A percentile compares a stretch with the other conserved stretches of the same genome.
Evolutionary conservation across 805 yeast genomes (phyloP).

Genomic region (Ogataea paraovalis): DNA sequence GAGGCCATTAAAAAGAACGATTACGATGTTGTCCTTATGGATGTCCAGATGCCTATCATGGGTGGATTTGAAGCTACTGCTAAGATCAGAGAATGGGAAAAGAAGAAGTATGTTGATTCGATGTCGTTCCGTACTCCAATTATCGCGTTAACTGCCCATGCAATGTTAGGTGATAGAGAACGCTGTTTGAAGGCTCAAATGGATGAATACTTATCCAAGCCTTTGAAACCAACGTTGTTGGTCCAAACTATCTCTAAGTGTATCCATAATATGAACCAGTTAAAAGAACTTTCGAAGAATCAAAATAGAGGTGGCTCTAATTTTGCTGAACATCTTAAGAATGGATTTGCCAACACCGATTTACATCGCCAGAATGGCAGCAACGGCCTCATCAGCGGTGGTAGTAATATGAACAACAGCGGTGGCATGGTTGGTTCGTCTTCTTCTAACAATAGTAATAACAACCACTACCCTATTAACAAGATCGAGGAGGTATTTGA

Average conservation of each 20-base stretch:
- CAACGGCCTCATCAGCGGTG: not conserved
- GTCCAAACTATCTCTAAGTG: slow-evolving; percentile 84
- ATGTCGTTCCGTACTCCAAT: slow-evolving; percentile 77
- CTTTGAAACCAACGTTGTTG: slow-evolving; percentile 75
- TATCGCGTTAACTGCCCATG: slow-evolving; percentile 88
- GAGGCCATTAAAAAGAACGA: slow-evolving; percentile 65
- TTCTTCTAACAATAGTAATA: not conserved
- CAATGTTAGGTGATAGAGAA: slow-evolving; percentile 91
- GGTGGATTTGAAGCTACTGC: slow-evolving; percentile 93
- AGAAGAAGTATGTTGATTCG: slow-evolving; percentile 64
- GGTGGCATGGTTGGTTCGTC: not conserved
- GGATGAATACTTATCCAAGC: slow-evolving; percentile 90
- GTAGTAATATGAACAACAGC: not conserved
- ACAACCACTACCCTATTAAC: not conserved
- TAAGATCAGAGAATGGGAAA: slow-evolving; percentile 84
- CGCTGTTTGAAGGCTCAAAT: slow-evolving; percentile 82
- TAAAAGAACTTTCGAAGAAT: slow-evolving; percentile 49
- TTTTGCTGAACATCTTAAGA: slow-evolving; percentile 34
- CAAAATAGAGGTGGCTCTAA: slow-evolving; percentile 42
- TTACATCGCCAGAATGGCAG: slow-evolving; percentile 8
- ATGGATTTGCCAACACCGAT: slow-evolving; percentile 18
- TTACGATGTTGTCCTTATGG: slow-evolving; percentile 85
- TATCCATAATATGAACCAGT: slow-evolving; percentile 63
- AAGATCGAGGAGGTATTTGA: slow-evolving; percentile 14
- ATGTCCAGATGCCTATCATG: slow-evolving; percentile 94